Conservation (phyloP, 768 basidiomycete genomes). For the Suillus americanus region DNA sequence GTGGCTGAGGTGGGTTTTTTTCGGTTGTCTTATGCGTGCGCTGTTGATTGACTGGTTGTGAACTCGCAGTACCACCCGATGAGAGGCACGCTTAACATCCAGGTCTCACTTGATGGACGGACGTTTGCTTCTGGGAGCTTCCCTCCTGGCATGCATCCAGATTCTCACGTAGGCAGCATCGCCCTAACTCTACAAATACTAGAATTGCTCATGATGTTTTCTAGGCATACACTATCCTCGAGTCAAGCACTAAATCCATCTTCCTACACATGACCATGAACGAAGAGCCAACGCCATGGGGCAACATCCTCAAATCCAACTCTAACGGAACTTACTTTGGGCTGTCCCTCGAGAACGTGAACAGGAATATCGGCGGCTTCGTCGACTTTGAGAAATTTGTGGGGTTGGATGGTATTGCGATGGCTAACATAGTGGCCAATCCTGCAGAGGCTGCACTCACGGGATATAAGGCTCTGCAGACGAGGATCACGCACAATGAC, state of each 20-base stretch:
- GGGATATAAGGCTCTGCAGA: conserved; percentile 74
- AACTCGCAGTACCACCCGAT: conserved; percentile 47
- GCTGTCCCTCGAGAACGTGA: conserved; percentile 82
- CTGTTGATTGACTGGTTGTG: conserved; percentile 22
- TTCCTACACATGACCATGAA: conserved; percentile 97
- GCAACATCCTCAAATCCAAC: conserved; percentile 92
- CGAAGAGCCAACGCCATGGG: conserved; percentile 74
- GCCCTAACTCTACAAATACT: neutral
- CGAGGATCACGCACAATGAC: conserved; percentile 94
- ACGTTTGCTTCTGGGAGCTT: conserved; percentile 85
- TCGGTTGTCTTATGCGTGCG: neutral
- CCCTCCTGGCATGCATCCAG: conserved; percentile 87
- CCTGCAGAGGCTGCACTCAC: conserved; percentile 70
- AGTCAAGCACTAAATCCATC: conserved; percentile 89
- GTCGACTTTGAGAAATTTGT: conserved; percentile 99
- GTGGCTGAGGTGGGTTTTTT: conserved; percentile 78
- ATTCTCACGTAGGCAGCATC: conserved; percentile 72
- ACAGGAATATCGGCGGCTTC: conserved; percentile 83
- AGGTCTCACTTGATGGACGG: conserved; percentile 90
- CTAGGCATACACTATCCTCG: conserved; percentile 90
- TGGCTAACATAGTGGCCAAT: conserved; percentile 89
- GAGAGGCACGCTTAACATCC: conserved; percentile 68
- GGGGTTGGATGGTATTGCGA: conserved; percentile 92
- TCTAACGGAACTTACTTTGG: conserved; percentile 98
- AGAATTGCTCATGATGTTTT: neutral